Conservation (phyloP, 2,329 filamentous ascomycete genomes). For the Leptographium wingfieldii region DNA sequence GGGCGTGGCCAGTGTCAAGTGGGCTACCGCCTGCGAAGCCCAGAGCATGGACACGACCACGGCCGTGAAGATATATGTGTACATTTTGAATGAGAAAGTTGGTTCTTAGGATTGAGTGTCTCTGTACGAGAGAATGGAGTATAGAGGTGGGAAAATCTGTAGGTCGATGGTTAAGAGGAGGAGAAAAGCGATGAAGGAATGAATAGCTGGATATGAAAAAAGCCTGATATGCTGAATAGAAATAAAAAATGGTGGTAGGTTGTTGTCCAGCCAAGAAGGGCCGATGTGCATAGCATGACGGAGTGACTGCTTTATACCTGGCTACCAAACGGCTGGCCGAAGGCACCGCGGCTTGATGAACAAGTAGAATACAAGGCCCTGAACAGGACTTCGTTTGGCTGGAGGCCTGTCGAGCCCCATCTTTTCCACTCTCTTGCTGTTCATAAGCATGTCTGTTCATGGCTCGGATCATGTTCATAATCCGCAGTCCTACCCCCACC, state of each 20-base stretch:
- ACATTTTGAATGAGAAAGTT: background rate
- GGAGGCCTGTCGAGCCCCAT: background rate
- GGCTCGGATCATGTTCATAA: background rate
- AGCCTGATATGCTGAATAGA: background rate
- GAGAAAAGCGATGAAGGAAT: background rate
- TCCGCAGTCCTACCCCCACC: background rate
- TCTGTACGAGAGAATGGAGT: background rate
- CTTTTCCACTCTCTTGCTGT: background rate
- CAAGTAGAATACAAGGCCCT: background rate
- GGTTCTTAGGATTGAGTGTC: background rate
- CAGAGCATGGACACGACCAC: slow-evolving; percentile 4
- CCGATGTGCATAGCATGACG: background rate
- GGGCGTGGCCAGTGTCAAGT: slow-evolving; percentile 12
- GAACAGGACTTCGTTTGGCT: background rate
- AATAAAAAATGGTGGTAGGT: too few species aligned
- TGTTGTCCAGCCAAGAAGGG: background rate
- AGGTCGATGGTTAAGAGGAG: background rate
- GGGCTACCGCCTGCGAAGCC: slow-evolving; percentile 5
- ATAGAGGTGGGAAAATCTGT: background rate
- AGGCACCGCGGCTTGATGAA: background rate
- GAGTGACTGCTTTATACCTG: background rate
- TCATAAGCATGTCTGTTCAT: background rate
- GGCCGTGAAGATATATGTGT: background rate
- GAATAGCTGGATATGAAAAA: background rate
- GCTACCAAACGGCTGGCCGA: background rate